Percentiles rank a stretch among this genome's conserved stretches.
Evolutionary conservation across 768 basidiomycete species (phyloP).

Genomic region (Astraeus odoratus): DNA sequence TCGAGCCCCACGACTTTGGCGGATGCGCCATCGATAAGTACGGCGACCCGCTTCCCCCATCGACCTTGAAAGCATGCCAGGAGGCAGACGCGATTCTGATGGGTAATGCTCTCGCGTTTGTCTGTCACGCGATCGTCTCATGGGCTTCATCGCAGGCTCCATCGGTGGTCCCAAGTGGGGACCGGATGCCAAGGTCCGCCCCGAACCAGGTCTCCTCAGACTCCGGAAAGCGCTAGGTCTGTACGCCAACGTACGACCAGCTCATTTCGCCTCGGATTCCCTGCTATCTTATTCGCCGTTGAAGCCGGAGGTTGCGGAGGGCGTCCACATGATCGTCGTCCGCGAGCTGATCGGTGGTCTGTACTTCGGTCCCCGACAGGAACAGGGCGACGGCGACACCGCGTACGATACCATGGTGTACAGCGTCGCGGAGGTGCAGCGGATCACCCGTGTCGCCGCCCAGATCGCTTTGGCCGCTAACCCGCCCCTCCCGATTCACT

Average conservation of each 20-base stretch:
- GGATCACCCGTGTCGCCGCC: conserved; percentile 93
- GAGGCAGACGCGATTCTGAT: conserved; percentile 94
- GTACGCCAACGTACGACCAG: conserved; percentile 97
- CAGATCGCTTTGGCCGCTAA: conserved; percentile 78
- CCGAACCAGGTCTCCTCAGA: conserved; percentile 83
- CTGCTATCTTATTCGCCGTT: conserved; percentile 86
- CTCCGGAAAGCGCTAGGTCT: conserved; percentile 91
- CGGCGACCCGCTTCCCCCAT: conserved; percentile 79
- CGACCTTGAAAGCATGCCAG: conserved; percentile 83
- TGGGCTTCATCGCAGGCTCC: conserved; percentile 58
- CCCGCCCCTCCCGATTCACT: conserved; percentile 86
- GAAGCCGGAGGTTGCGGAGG: conserved; percentile 72
- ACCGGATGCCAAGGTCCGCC: conserved; percentile 78
- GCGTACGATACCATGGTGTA: conserved; percentile 96
- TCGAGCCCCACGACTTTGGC: conserved; percentile 79
- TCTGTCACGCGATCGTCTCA: conserved; percentile 3
- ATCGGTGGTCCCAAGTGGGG: conserved; percentile 99
- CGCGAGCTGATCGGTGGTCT: conserved; percentile 95
- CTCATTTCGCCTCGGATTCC: conserved; percentile 89
- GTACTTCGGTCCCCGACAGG: conserved; percentile 93
- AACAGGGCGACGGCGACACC: conserved; percentile 62
- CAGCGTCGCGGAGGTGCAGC: conserved; percentile 83
- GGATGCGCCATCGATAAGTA: conserved; percentile 87
- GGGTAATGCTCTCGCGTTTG: conserved; percentile 49
- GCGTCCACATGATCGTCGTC: conserved; percentile 88